Percentiles rank a stretch among this genome's conserved stretches.
phyloP scores from a whole-genome alignment of 2,329 filamentous ascomycete genomes.

The Fusarium sp. region DNA sequence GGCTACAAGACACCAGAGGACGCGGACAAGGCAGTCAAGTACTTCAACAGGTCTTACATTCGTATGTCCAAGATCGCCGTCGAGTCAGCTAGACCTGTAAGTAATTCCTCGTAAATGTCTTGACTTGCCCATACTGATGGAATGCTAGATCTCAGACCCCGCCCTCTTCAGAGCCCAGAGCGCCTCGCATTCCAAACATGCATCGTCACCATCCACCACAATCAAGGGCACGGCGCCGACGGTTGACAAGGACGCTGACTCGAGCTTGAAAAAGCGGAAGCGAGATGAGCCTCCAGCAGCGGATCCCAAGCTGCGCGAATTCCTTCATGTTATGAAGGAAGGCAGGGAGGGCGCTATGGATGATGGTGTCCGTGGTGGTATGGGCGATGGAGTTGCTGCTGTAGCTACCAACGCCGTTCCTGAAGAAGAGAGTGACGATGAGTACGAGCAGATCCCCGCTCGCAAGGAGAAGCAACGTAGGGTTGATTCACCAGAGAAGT shows the following conservation, averaged over 20 bases:
- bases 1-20: constrained; percentile 88
- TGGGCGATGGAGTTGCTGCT: constrained; percentile 38
- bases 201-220: constrained; percentile 31
- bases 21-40: constrained; percentile 86
- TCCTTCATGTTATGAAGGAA: constrained; percentile 83
- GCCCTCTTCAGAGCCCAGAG: constrained; percentile 52
- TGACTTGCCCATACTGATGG: constrained; percentile 51
- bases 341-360: constrained; percentile 54
- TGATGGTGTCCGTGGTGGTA: constrained; percentile 48
- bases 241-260: constrained; percentile 54
- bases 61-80: constrained; percentile 95
- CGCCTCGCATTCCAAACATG: constrained; percentile 45
- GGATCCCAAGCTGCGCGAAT: constrained; percentile 88
- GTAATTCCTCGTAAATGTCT: constrained; percentile 47
- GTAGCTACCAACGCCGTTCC: constrained; percentile 56
- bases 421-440: constrained; percentile 76
- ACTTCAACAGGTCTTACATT: constrained; percentile 96
- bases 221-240: constrained; percentile 35
- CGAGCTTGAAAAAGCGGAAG: constrained; percentile 77
- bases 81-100: constrained; percentile 85
- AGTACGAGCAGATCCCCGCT: constrained; percentile 76
- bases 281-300: constrained; percentile 69
- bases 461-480: constrained; percentile 64
- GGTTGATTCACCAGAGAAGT: constrained; percentile 48
- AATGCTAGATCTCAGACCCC: constrained; percentile 62